Evolutionary conservation across 2,329 filamentous ascomycete species (phyloP).

Genomic region (Colletotrichum incanum): DNA sequence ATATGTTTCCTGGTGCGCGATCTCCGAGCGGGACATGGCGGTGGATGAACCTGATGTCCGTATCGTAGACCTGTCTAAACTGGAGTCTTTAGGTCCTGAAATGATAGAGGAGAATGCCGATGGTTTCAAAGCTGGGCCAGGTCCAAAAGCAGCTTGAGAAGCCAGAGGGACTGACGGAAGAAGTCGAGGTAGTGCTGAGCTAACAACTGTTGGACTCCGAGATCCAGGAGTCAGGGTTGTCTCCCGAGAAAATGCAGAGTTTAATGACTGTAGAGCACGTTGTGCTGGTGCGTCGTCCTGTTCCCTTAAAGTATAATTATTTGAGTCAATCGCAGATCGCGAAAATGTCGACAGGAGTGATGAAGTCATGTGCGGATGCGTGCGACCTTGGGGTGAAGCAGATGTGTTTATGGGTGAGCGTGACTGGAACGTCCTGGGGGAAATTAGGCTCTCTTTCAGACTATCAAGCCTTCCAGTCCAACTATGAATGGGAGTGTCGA

Average conservation of each 20-base stretch:
- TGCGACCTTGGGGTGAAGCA: neutral
- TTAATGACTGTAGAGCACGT: conserved; percentile 1
- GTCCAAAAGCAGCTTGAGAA: too few relatives aligned
- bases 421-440: neutral
- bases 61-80: neutral
- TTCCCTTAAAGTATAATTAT: neutral
- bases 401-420: neutral
- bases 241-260: neutral
- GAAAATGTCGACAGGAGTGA: neutral
- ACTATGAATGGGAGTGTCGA: neutral
- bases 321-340: neutral
- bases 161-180: neutral
- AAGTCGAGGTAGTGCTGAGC: neutral
- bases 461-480: neutral
- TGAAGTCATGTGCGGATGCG: too few relatives aligned
- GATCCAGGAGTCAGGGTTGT: neutral
- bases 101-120: neutral
- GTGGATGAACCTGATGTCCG: neutral
- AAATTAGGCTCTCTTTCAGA: too few relatives aligned
- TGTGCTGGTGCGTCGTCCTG: neutral
- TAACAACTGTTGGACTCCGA: neutral
- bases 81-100: neutral
- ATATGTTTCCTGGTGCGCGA: neutral
- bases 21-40: neutral
- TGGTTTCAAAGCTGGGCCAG: neutral